Evolutionary conservation across 495 filamentous ascomycete genomes (phyloP).

Genomic region (Penicillium psychrofluorescens): DNA sequence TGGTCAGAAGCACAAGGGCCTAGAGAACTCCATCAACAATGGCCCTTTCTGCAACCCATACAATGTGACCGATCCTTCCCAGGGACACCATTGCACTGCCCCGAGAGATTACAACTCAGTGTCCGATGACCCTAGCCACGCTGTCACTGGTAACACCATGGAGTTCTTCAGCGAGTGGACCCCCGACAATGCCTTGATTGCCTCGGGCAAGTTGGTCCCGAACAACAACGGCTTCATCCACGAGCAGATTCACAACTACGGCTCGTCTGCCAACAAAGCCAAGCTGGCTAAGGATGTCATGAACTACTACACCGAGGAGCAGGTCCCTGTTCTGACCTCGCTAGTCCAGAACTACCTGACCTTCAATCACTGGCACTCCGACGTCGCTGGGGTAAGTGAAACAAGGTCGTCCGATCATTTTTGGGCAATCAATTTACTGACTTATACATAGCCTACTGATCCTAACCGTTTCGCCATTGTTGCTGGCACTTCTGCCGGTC

Average conservation of each 20-base stretch:
- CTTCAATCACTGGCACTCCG: conserved; percentile 47
- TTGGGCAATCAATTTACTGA: too few species aligned
- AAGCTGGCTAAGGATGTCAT: conserved; percentile 37
- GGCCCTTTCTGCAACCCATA: conserved; percentile 37
- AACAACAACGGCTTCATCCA: conserved; percentile 41
- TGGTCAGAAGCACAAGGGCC: conserved; percentile 25
- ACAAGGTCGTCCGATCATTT: too few species aligned
- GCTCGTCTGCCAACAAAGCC: conserved; percentile 22
- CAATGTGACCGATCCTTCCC: conserved; percentile 31
- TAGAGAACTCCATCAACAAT: conserved; percentile 39
- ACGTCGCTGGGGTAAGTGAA: conserved; percentile 37
- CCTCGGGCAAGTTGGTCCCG: conserved; percentile 21
- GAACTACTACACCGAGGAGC: conserved; percentile 43
- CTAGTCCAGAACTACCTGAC: conserved; percentile 45
- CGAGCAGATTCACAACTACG: conserved; percentile 35
- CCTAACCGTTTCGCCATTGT: conserved; percentile 41
- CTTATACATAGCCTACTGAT: conserved; percentile 28
- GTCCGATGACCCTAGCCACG: conserved; percentile 1
- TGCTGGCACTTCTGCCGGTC: conserved; percentile 40
- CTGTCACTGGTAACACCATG: conserved; percentile 36
- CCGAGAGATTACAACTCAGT: conserved; percentile 38
- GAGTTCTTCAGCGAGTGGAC: conserved; percentile 40
- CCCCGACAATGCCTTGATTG: conserved; percentile 33
- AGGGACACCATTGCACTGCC: conserved; percentile 30
- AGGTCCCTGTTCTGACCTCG: conserved; percentile 38